phyloP scores from a whole-genome alignment of 1,284 basidiomycete species.

The Schizophyllum commune region DNA sequence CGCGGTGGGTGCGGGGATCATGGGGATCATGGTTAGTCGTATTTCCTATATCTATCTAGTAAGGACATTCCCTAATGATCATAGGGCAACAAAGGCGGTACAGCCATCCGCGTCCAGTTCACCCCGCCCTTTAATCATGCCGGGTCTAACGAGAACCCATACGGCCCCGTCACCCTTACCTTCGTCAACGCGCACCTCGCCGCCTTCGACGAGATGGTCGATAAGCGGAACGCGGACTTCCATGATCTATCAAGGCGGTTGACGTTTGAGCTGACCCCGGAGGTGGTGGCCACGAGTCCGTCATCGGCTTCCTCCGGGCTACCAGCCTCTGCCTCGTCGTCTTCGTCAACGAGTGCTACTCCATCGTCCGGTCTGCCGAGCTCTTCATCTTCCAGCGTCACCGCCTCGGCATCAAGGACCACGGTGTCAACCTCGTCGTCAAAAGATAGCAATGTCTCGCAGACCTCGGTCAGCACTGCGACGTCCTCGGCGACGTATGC shows the following conservation, averaged over 20 bases:
- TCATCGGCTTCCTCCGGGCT: not conserved
- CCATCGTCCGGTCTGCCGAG: no score
- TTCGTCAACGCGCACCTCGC: conserved; percentile 75
- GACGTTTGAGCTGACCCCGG: conserved; percentile 27
- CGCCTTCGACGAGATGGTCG: conserved; percentile 71
- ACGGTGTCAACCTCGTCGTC: not conserved
- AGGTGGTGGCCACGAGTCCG: not conserved
- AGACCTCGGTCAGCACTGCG: not conserved
- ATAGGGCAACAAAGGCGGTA: conserved; percentile 73
- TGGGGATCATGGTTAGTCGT: conserved; percentile 59
- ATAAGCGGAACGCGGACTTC: conserved; percentile 63
- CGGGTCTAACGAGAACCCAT: conserved; percentile 3
- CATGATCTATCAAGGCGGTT: conserved; percentile 53
- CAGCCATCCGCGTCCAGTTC: conserved; percentile 52
- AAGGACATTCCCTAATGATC: conserved; percentile 1
- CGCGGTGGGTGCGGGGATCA: conserved; percentile 57
- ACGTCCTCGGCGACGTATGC: not conserved
- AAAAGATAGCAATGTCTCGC: not conserved
- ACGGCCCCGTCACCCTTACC: conserved; percentile 42
- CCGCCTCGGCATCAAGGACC: not conserved
- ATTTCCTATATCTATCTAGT: conserved; percentile 6
- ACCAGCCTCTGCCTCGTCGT: no score
- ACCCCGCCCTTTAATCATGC: conserved; percentile 27
- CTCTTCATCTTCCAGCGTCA: not conserved
- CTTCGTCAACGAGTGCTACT: no score